These are phyloP conservation scores for Funneliformis caledonium DNA, from an alignment of 371 early-diverging fungal genomes.

Conservation along the genomic window DNA sequence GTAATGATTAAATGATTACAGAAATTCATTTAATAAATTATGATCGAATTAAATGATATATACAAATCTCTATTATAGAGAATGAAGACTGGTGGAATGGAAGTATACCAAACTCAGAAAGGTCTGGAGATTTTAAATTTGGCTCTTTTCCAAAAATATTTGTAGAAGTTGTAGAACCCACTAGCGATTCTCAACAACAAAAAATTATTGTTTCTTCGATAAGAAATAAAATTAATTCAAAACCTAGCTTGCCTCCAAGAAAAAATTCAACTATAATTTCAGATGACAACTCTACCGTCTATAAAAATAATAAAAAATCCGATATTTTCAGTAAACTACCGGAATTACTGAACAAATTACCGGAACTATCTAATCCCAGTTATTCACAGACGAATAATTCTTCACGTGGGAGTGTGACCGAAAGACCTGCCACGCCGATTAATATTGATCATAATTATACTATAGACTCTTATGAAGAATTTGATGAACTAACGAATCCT, in stretches of 20 bases:
- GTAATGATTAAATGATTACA: not conserved
- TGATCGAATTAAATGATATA: not conserved
- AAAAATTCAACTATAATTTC: not conserved
- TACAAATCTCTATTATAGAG: slow-evolving; percentile 8
- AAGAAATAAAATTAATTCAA: not conserved
- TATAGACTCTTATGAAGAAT: not conserved
- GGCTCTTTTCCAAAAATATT: slow-evolving; percentile 38
- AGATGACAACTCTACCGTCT: not conserved
- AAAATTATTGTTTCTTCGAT: not conserved
- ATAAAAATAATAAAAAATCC: not conserved
- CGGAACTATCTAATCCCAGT: not conserved
- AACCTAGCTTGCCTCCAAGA: not conserved
- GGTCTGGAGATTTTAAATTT: not conserved
- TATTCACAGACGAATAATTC: not conserved
- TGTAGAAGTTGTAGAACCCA: slow-evolving; percentile 27
- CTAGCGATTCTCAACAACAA: not conserved
- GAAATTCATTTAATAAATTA: not conserved
- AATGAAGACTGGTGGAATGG: slow-evolving; percentile 41
- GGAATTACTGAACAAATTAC: not conserved
- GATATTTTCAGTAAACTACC: not conserved
- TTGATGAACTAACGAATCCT: not conserved
- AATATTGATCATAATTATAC: not conserved
- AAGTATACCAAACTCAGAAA: not conserved
- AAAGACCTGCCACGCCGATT: not conserved
- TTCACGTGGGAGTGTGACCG: not conserved